Evolutionary conservation across 1,284 basidiomycete genomes (phyloP).

Genomic region (Fomitopsis betulina): DNA sequence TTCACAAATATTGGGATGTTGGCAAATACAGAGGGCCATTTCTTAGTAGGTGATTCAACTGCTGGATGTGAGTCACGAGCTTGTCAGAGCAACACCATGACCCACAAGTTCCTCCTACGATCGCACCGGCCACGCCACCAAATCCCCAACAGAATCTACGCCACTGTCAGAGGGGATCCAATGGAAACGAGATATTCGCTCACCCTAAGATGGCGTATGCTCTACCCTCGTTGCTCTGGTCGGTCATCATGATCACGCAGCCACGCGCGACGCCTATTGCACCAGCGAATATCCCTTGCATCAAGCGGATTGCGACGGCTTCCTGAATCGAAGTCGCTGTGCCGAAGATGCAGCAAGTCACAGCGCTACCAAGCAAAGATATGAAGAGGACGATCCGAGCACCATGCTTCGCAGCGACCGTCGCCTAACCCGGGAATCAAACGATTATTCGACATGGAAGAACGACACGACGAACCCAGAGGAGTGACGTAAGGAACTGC

Average conservation of each 20-base stretch:
- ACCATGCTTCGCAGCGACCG: constrained; percentile 89
- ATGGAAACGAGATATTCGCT: constrained; percentile 10
- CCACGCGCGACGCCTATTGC: constrained; percentile 92
- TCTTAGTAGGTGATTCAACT: constrained; percentile 84
- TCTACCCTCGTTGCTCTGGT: constrained; percentile 86
- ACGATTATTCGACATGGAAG: neutral
- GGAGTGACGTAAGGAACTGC: constrained; percentile 89
- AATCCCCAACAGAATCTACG: constrained; percentile 87
- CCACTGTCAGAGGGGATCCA: neutral
- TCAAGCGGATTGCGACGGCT: constrained; percentile 84
- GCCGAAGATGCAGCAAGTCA: constrained; percentile 83
- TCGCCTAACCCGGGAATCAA: constrained; percentile 53
- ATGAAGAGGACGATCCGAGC: constrained; percentile 81
- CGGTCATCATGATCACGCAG: constrained; percentile 85
- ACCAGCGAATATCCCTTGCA: constrained; percentile 95
- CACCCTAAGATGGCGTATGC: constrained; percentile 92
- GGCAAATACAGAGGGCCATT: constrained; percentile 77
- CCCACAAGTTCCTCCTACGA: constrained; percentile 82
- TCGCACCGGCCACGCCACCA: constrained; percentile 87
- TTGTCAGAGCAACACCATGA: constrained; percentile 11
- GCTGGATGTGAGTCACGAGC: constrained; percentile 5
- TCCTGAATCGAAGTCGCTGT: constrained; percentile 78
- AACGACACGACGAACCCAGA: constrained; percentile 55
- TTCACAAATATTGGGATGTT: constrained; percentile 64
- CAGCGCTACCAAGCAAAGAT: constrained; percentile 79